Conservation (phyloP, 345 rosid species). For the Linum lewisii region DNA sequence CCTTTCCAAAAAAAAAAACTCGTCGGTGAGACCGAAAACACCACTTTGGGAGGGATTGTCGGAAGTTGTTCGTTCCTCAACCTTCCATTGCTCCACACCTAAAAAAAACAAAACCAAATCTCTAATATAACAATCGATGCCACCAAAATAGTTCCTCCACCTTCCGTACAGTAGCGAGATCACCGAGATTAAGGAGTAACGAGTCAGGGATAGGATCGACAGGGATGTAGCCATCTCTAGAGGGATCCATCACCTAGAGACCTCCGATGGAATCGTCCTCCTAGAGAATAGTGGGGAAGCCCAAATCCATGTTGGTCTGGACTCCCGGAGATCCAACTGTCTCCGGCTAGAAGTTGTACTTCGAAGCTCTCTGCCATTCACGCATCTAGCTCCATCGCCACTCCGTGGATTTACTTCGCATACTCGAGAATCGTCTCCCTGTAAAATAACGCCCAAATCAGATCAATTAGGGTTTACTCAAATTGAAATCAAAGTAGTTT, state of each 20-base stretch:
- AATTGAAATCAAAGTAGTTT: neutral
- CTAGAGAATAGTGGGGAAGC: constrained; percentile 66
- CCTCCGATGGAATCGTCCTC: constrained; percentile 71
- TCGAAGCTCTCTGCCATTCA: constrained; percentile 55
- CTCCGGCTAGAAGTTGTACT: constrained; percentile 60
- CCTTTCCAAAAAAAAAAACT: too few species aligned
- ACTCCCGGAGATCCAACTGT: constrained; percentile 58
- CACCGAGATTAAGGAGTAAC: constrained; percentile 72
- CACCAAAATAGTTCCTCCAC: neutral
- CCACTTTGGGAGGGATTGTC: too few species aligned
- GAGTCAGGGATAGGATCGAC: constrained; percentile 57
- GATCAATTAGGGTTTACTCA: neutral
- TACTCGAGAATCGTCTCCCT: constrained; percentile 54
- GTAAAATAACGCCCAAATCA: neutral
- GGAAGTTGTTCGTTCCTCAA: constrained; percentile 42
- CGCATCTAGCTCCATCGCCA: constrained; percentile 38
- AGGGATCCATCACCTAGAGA: constrained; percentile 54
- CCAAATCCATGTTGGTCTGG: constrained; percentile 65
- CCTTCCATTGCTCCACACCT: constrained; percentile 80
- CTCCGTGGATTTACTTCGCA: constrained; percentile 44
- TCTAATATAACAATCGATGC: too few species aligned
- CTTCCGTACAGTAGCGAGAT: constrained; percentile 37
- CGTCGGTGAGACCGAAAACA: too few species aligned
- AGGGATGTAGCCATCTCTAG: constrained; percentile 34
- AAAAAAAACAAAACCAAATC: neutral